Evolutionary conservation across 2,329 filamentous ascomycete species (phyloP), one percentile per base, ranked within the genome.

Genomic region (Aureobasidium pullulans): DNA sequence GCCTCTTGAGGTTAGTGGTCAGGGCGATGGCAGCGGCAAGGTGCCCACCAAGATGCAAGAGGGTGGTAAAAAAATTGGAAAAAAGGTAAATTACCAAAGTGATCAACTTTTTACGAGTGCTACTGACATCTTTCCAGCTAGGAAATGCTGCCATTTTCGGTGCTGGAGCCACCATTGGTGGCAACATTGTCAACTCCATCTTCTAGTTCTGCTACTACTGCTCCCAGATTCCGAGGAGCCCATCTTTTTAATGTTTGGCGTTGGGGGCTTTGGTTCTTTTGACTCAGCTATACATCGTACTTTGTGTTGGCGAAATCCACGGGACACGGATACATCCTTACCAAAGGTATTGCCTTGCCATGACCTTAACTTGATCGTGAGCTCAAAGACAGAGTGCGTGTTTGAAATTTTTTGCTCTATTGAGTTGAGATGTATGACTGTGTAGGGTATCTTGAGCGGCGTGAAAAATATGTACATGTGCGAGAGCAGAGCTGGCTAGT

Each of bases 51-150:
- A 94, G 77, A 77, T 85, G 15, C 81, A 84, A 63, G 81, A 90
- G 73, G 83, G 85, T 59, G 91, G 90, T 59, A 96, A 96, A 85
- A 96, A 96, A 77, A 89, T 96, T 74, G 92, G 93, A 65, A 96
- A 95, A 84, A 97, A 96, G 80, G 56, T 59, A 49, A 44, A 19
- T 19, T 19, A 19, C 19, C 19, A 19, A 19, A 19, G 19, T 19
- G 19, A 19, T 19, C 19, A 19, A 19, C 19, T 19, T 19, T 19
- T 19, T 19, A 19, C 19, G 19, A 19, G 19, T 19, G 19, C 19
- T 44, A 16, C 56, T 59, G 10, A 59, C 19, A 10, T 5, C 11
- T 2, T 49, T 31, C 2, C 16, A 59, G 57, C 73, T 93, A 69
- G 93, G 93, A 36, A 86, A 87, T 71, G 84, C 84, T 46, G 90